phyloP scores from a whole-genome alignment of 2,329 filamentous ascomycete genomes.

The Colletotrichum sansevieriae region DNA sequence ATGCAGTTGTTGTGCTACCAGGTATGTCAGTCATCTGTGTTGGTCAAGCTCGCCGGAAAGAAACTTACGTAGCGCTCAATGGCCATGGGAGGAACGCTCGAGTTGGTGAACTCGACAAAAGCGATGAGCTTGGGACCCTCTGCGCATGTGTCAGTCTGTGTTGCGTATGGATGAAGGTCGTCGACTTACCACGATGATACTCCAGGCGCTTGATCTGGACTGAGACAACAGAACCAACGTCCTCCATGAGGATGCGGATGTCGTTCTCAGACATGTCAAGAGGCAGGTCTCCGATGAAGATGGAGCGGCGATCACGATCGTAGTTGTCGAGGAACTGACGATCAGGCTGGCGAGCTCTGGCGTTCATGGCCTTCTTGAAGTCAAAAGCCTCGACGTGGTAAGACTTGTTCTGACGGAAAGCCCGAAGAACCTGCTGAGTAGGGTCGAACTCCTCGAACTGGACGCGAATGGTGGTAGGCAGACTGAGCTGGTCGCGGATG shows the following conservation, averaged over 20 bases:
- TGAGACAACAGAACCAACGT: constrained; percentile 54
- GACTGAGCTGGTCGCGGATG: constrained; percentile 50
- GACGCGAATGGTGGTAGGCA: constrained; percentile 57
- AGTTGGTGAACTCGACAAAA: constrained; percentile 56
- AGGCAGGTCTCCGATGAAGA: constrained; percentile 63
- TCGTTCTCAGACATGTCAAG: constrained; percentile 51
- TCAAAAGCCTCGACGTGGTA: constrained; percentile 50
- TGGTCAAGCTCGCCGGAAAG: not conserved
- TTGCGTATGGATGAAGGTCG: not conserved
- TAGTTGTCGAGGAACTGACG: constrained; percentile 51
- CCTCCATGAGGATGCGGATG: constrained; percentile 53
- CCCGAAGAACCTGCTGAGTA: constrained; percentile 61
- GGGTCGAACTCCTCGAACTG: constrained; percentile 66
- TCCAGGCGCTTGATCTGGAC: constrained; percentile 46
- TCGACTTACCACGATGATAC: constrained; percentile 25
- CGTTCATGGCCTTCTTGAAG: constrained; percentile 43
- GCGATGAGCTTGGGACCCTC: constrained; percentile 47
- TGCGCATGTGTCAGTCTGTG: constrained; percentile 4
- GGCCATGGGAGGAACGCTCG: constrained; percentile 54
- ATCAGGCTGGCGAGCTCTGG: constrained; percentile 37
- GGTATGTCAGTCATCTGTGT: constrained; percentile 10
- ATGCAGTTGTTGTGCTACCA: constrained; percentile 51
- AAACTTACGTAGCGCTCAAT: constrained; percentile 51
- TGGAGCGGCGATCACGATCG: constrained; percentile 59
- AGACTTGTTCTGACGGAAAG: constrained; percentile 51